phyloP scores from a whole-genome alignment of 306 rosid genomes.

The Mucuna pruriens region DNA sequence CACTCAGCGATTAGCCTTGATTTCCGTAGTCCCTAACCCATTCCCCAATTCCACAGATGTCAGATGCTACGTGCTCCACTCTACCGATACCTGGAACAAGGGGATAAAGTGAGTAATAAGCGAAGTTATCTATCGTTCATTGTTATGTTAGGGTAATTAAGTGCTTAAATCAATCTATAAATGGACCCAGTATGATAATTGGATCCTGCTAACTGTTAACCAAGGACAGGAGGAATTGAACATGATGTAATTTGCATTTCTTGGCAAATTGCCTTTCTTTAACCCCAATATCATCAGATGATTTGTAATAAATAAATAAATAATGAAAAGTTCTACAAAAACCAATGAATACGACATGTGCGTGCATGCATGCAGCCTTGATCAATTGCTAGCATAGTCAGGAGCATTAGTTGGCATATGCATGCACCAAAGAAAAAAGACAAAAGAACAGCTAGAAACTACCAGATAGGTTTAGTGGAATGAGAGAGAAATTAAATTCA shows the following conservation, averaged over 20 bases:
- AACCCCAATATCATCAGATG: conserved; percentile 13
- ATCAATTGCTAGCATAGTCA: conserved; percentile 1
- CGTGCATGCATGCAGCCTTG: conserved; percentile 9
- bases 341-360: background rate
- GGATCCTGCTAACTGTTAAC: background rate
- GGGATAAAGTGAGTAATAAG: conserved; percentile 11
- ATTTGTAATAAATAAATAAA: background rate
- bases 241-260: conserved; percentile 24
- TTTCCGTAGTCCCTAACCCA: conserved; percentile 15
- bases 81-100: conserved; percentile 30
- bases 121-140: background rate
- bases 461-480: conserved; percentile 17
- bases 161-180: background rate
- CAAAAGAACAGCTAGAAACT: conserved; percentile 1
- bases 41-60: conserved; percentile 9
- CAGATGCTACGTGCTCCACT: conserved; percentile 21
- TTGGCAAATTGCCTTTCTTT: conserved; percentile 22
- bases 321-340: background rate
- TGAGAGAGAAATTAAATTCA: conserved; percentile 9
- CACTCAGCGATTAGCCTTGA: conserved; percentile 8
- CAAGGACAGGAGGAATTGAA: background rate
- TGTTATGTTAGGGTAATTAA: background rate
- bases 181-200: background rate
- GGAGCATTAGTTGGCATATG: background rate
- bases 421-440: background rate